Conservation (phyloP, 2,329 filamentous ascomycete genomes). For the Nothomitra cinnamomea region DNA sequence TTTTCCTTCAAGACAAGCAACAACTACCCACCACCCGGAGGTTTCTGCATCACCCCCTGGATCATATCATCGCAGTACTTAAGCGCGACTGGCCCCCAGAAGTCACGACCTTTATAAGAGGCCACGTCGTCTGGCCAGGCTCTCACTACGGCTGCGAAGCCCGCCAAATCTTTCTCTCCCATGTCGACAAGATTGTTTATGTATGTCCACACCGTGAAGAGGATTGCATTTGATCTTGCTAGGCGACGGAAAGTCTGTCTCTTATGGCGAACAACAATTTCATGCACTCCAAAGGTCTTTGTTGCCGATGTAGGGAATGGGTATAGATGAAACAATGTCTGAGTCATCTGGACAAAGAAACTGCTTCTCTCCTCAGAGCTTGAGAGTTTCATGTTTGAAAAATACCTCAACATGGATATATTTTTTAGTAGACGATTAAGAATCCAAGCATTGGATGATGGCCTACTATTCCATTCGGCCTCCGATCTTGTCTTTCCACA, state of each 20-base stretch:
- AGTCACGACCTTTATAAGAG: not conserved
- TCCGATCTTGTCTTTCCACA: not conserved
- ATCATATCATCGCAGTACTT: not conserved
- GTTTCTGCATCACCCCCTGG: no score
- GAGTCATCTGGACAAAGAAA: conserved; percentile 1
- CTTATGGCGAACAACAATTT: conserved; percentile 1
- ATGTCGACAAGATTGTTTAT: not conserved
- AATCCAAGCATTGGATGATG: no score
- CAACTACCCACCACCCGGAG: no score
- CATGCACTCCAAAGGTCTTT: not conserved
- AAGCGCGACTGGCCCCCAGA: conserved; percentile 6
- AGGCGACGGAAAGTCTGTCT: conserved; percentile 2
- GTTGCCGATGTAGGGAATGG: not conserved
- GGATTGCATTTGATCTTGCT: not conserved
- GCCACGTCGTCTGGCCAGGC: not conserved
- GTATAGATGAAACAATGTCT: not conserved
- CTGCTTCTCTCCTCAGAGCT: not conserved
- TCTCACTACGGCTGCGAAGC: not conserved
- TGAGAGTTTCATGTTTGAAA: not conserved
- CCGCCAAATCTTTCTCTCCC: conserved; percentile 2
- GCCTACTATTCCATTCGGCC: not conserved
- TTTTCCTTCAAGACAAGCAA: no score
- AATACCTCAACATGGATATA: not conserved
- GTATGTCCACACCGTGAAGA: conserved; percentile 2
- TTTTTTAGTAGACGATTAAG: not conserved